Conservation (phyloP, 192 early-diverging fungal genomes). For the Funneliformis geosporum region DNA sequence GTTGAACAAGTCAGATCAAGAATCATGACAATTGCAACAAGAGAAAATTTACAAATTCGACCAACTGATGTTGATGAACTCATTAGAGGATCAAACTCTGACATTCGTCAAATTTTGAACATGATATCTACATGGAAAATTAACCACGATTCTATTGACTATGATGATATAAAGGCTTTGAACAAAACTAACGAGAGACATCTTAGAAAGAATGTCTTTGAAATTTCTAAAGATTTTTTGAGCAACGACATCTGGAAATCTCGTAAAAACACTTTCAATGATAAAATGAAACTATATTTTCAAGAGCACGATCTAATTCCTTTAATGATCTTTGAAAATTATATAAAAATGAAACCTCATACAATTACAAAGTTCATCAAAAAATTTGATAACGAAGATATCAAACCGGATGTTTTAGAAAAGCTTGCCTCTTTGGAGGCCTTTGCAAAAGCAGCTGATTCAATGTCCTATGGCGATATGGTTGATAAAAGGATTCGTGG, state of each 20-base stretch:
- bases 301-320: slow-evolving; percentile 83
- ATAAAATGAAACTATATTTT: slow-evolving; percentile 91
- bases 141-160: slow-evolving; percentile 64
- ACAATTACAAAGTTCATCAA: slow-evolving; percentile 33
- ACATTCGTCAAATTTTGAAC: slow-evolving; percentile 97
- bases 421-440: slow-evolving; percentile 25
- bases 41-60: slow-evolving; percentile 76
- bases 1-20: slow-evolving; percentile 74
- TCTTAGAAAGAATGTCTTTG: slow-evolving; percentile 63
- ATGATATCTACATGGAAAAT: slow-evolving; percentile 90
- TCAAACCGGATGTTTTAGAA: not conserved
- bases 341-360: slow-evolving; percentile 69
- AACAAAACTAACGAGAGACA: slow-evolving; percentile 46
- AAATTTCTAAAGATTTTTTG: slow-evolving; percentile 70
- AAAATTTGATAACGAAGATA: not conserved
- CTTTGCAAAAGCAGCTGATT: slow-evolving; percentile 81
- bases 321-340: slow-evolving; percentile 96
- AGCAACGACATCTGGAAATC: slow-evolving; percentile 43
- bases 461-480: slow-evolving; percentile 81
- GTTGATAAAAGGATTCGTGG: slow-evolving; percentile 73
- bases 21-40: slow-evolving; percentile 72
- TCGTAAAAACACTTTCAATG: slow-evolving; percentile 53
- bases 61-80: slow-evolving; percentile 71
- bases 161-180: slow-evolving; percentile 76
- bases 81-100: slow-evolving; percentile 75